phyloP scores from a whole-genome alignment of 1,284 basidiomycete genomes.

The Dichomitus squalens region DNA sequence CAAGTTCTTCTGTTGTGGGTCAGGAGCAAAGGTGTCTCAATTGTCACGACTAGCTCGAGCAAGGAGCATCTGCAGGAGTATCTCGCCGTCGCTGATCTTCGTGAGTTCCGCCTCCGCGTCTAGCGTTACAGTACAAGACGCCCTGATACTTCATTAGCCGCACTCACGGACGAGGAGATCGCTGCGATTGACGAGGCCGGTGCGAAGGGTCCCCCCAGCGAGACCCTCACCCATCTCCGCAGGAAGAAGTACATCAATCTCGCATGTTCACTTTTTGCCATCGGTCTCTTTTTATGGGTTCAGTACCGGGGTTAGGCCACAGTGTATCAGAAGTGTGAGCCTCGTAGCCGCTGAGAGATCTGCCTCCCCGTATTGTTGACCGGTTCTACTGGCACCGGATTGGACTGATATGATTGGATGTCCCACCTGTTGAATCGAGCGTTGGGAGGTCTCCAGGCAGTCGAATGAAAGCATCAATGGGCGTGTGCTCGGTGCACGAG shows the following conservation, averaged over 20 bases:
- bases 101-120: constrained; percentile 36
- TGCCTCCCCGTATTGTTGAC: no score
- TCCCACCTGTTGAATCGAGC: no score
- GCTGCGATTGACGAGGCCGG: constrained; percentile 62
- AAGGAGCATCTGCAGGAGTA: constrained; percentile 68
- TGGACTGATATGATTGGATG: no score
- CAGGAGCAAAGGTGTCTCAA: constrained; percentile 63
- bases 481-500: no score
- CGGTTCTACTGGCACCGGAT: no score
- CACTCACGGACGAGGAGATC: constrained; percentile 51
- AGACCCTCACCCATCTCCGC: not conserved
- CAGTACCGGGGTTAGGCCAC: not conserved
- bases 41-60: constrained; percentile 72
- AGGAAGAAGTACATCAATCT: not conserved
- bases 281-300: not conserved
- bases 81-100: constrained; percentile 60
- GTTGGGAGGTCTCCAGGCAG: no score
- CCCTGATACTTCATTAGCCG: constrained; percentile 25
- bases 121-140: not conserved
- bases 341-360: no score
- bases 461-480: no score
- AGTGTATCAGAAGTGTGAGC: no score
- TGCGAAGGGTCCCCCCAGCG: constrained; percentile 34
- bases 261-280: not conserved
- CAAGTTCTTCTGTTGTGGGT: constrained; percentile 75